A percentile compares a stretch with the other conserved stretches of the same genome.
These are phyloP conservation scores for Myriosclerotinia curreyana DNA, from an alignment of 2,329 filamentous ascomycete genomes.

Conservation along the genomic window DNA sequence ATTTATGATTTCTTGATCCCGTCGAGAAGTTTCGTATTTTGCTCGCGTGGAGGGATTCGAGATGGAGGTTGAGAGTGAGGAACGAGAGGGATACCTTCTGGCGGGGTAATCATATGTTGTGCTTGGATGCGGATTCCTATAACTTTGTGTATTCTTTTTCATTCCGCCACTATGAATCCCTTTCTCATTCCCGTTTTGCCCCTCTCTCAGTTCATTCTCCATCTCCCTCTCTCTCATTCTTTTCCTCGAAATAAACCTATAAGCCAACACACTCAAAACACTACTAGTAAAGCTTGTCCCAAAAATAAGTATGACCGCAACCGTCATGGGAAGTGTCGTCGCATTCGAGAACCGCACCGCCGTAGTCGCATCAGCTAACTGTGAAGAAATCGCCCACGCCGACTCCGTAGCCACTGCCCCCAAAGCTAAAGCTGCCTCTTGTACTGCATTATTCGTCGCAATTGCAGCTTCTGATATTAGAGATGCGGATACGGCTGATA, in stretches of 20 bases:
- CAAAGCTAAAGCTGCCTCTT: conserved; percentile 5
- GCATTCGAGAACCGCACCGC: conserved; percentile 3
- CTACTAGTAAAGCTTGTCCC: not conserved
- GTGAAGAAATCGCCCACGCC: not conserved
- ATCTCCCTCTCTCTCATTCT: not conserved
- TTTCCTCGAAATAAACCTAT: not conserved
- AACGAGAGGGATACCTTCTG: not conserved
- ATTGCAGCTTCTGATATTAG: not conserved
- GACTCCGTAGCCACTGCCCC: conserved; percentile 1
- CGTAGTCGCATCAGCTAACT: not conserved
- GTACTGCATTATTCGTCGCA: conserved; percentile 1
- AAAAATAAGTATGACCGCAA: conserved; percentile 13
- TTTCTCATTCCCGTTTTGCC: not conserved
- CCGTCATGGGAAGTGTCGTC: not conserved
- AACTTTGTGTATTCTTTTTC: not conserved
- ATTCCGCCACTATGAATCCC: not conserved
- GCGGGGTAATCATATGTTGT: not conserved
- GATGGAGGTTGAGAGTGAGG: not conserved
- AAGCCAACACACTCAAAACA: conserved; percentile 8
- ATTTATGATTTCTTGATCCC: not conserved
- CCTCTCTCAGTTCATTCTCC: not conserved
- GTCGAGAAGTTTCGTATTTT: not conserved
- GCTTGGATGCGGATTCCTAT: not conserved
- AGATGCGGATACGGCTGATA: not conserved
- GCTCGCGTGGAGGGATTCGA: not conserved